Conservation (phyloP, 345 rosid species). For the Angophora floribunda region DNA sequence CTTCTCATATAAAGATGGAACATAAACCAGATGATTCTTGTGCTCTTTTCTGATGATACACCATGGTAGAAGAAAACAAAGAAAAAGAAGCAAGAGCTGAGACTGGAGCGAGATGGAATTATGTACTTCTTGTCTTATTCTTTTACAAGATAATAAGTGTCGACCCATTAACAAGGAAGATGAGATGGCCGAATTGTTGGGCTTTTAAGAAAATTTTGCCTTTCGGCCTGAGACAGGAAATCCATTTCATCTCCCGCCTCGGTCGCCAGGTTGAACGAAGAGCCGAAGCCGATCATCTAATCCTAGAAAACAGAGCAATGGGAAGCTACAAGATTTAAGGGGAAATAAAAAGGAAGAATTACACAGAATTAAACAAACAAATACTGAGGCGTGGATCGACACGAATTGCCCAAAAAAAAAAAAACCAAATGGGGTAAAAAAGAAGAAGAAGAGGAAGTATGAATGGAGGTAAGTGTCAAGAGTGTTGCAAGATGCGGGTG, state of each 20-base stretch:
- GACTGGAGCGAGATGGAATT: not conserved
- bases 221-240: not conserved
- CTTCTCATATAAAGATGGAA: not conserved
- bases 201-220: not conserved
- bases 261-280: not conserved
- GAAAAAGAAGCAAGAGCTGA: not conserved
- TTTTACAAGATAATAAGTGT: not conserved
- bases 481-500: slow-evolving; percentile 27
- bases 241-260: not conserved
- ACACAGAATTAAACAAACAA: not conserved
- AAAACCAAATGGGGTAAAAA: too few relatives aligned
- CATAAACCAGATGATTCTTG: not conserved
- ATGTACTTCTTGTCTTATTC: not conserved
- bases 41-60: not conserved
- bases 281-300: not conserved
- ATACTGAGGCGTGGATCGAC: not conserved
- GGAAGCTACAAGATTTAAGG: not conserved
- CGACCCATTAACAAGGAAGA: not conserved
- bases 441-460: not conserved
- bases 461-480: not conserved
- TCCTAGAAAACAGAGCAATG: not conserved
- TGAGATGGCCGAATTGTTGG: not conserved
- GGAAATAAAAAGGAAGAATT: not conserved
- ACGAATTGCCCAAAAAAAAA: not conserved
- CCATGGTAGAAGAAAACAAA: not conserved